Conservation (phyloP, 148 eudicot species). For the Diospyros kaki region DNA sequence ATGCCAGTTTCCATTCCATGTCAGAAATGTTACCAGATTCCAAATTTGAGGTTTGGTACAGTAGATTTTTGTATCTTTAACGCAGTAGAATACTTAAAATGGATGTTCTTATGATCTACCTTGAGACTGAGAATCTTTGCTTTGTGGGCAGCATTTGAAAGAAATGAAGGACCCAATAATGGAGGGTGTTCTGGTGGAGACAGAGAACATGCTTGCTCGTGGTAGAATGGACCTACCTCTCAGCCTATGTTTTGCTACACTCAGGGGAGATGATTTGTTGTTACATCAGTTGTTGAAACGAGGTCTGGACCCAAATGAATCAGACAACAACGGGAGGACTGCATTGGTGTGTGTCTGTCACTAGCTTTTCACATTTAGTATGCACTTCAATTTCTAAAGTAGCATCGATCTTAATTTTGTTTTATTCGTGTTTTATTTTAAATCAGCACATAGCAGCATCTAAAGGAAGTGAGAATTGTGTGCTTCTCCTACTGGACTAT, state of each 20-base stretch:
- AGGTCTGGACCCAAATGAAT: conserved; percentile 89
- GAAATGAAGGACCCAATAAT: conserved; percentile 46
- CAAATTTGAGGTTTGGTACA: background rate
- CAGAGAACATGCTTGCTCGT: conserved; percentile 68
- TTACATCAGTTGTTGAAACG: conserved; percentile 59
- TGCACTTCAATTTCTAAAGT: background rate
- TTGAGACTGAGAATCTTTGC: conserved; percentile 3
- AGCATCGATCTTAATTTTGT: background rate
- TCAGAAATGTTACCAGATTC: background rate
- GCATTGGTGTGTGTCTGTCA: conserved; percentile 47
- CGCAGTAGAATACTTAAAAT: no score
- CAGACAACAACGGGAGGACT: conserved; percentile 75
- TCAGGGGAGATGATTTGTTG: conserved; percentile 57
- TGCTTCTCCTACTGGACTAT: conserved; percentile 61
- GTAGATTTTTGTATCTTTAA: no score
- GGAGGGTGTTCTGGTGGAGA: conserved; percentile 59
- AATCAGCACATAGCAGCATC: conserved; percentile 91
- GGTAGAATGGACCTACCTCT: conserved; percentile 79
- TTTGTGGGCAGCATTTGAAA: conserved; percentile 56
- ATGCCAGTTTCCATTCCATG: background rate
- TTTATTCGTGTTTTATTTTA: background rate
- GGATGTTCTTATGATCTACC: background rate
- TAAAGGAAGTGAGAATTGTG: conserved; percentile 74
- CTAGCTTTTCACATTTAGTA: background rate
- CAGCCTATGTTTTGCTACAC: conserved; percentile 72